Base-by-base conservation (phyloP, 2,329 filamentous ascomycete species). In the Ploettnerulaceae sp. region DNA sequence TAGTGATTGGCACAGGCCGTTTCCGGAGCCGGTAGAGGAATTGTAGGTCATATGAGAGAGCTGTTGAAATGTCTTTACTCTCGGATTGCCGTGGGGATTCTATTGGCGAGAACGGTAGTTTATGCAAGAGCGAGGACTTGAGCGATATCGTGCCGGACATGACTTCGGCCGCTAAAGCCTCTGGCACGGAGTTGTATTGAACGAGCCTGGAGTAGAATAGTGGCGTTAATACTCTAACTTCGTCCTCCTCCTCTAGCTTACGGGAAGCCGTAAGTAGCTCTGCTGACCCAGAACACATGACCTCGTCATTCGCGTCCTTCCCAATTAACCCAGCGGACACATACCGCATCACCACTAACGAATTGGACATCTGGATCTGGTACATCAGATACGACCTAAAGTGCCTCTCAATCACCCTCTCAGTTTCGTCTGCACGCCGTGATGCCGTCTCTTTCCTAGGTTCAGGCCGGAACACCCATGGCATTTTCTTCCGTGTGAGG, bases 131-230 rank as follows among this genome's bases (percentile, higher is more conserved):
- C 47, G 33, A 6, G 26, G 24, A 17, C 7, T 51, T 56, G 33
- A 59, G 18, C 3, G 45, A 28, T n/a, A 59, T 28, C 0, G 53
- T 57, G 15, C 45, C 45, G 8, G 37, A 28, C 7, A 12, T 17
- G 12, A 14, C 14, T 31, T 54, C 52, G 9, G 9, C 21, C 5
- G 33, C 8, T 3, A 54, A 35, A 9, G 28, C 54, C n/a, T 45
- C 45, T 4, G 17, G 28, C 3, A 54, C n/a, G n/a, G 33, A 22
- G 5, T 29, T 5, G 58, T 86, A 85, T 52, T 76, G 72, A 0
- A 81, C 70, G 37, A 86, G 80, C 21, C 81, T 74, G 9, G 76
- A 72, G 66, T 88, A 88, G 59, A 88, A 88, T 0, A 67, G 69
- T 1, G 84, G 82, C 0, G 79, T 82, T 15, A 84, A 62, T 4